phyloP scores from a whole-genome alignment of 1,284 basidiomycete genomes.

The Tilletia caries region DNA sequence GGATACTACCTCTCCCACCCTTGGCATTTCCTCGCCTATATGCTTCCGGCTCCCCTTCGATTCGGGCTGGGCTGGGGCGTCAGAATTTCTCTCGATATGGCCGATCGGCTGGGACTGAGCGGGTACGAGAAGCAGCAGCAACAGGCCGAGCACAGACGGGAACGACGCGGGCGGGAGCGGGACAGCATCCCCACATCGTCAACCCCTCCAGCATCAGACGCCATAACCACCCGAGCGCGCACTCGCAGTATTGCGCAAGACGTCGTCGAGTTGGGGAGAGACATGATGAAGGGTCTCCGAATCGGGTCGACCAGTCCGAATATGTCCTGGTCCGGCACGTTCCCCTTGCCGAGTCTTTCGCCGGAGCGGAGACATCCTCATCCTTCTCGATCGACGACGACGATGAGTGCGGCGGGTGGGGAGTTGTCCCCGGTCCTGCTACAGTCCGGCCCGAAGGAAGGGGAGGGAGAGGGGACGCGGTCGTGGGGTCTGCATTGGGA shows the following conservation, averaged over 20 bases:
- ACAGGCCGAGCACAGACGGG: neutral
- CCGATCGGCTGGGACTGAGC: neutral
- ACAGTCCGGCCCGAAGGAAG: too few relatives aligned
- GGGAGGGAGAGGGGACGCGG: too few relatives aligned
- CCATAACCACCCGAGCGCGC: neutral
- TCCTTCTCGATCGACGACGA: neutral
- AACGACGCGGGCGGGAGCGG: neutral
- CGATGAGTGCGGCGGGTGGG: neutral
- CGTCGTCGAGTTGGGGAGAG: neutral
- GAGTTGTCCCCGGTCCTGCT: neutral
- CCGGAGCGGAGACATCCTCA: neutral
- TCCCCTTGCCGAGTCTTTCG: neutral
- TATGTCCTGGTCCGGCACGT: neutral
- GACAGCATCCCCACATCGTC: neutral
- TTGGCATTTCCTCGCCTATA: constrained; percentile 6
- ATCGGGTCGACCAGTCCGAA: neutral
- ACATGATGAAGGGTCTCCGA: neutral
- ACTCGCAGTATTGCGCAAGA: neutral
- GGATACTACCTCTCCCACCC: neutral
- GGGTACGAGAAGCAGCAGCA: neutral
- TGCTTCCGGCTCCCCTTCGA: neutral
- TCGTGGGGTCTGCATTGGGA: neutral
- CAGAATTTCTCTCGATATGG: neutral
- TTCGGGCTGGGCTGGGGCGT: neutral
- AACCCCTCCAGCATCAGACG: neutral